Percentiles rank a stretch among this genome's conserved stretches.
Conservation (phyloP, 2,329 filamentous ascomycete genomes). For the Aspergillus viridinutans region DNA sequence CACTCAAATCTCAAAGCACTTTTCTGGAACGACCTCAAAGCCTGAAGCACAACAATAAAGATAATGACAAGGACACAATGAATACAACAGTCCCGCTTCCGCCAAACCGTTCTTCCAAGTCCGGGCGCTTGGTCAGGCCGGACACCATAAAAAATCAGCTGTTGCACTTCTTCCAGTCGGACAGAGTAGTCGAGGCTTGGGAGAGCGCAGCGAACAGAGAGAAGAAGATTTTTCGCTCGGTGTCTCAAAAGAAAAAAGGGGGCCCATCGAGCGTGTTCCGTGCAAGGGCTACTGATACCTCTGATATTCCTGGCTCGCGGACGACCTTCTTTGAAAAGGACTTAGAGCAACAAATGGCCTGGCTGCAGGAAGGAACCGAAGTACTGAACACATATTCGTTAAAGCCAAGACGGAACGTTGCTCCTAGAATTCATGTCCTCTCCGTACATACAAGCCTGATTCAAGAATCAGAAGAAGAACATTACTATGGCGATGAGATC, state of each 20-base stretch:
- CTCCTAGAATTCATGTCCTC: constrained; percentile 30
- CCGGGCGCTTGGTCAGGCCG: constrained; percentile 7
- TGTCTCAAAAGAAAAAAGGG: constrained; percentile 17
- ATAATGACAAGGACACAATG: constrained; percentile 10
- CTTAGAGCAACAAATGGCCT: constrained; percentile 25
- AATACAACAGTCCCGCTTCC: constrained; percentile 8
- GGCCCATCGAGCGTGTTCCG: constrained; percentile 31
- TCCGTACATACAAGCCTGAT: constrained; percentile 23
- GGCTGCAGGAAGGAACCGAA: constrained; percentile 25
- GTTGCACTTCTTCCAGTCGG: constrained; percentile 30
- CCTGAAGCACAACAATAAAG: constrained; percentile 15
- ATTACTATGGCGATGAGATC: neutral
- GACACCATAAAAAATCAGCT: constrained; percentile 32
- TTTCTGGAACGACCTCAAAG: constrained; percentile 26
- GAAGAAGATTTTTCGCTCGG: constrained; percentile 9
- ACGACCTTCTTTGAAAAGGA: constrained; percentile 11
- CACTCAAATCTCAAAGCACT: constrained; percentile 20
- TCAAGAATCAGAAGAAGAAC: constrained; percentile 14
- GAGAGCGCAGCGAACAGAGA: constrained; percentile 22
- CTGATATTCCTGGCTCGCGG: constrained; percentile 4
- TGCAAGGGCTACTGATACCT: constrained; percentile 18
- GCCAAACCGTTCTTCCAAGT: constrained; percentile 5
- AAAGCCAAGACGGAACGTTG: constrained; percentile 22
- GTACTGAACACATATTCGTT: constrained; percentile 28
- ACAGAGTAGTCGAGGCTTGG: constrained; percentile 31